Evolutionary conservation across 2,329 filamentous ascomycete species (phyloP).

Genomic region (Calonectria fujianensis): DNA sequence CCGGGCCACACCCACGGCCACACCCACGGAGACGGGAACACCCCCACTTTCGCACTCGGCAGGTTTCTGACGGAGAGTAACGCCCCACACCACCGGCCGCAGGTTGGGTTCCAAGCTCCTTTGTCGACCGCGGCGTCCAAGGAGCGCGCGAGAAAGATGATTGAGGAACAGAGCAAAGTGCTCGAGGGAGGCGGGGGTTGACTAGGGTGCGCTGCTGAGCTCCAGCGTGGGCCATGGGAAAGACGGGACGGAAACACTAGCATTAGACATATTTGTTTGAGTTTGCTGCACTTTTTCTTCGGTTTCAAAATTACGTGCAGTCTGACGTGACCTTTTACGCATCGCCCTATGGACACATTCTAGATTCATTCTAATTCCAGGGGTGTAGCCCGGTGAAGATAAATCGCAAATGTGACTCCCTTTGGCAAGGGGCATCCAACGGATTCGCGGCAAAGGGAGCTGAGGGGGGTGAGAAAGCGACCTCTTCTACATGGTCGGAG

Average conservation of each 20-base stretch:
- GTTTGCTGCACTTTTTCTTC: background rate
- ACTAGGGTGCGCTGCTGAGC: background rate
- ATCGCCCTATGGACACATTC: background rate
- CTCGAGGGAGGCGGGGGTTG: background rate
- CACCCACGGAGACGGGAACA: background rate
- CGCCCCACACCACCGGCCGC: slow-evolving; percentile 24
- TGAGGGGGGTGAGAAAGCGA: background rate
- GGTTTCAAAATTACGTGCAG: background rate
- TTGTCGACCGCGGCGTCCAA: background rate
- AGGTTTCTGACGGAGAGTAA: background rate
- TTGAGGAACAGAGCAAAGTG: background rate
- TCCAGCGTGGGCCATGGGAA: background rate
- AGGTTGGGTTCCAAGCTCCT: background rate
- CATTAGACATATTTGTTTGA: background rate
- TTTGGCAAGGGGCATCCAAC: background rate
- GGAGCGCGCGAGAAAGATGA: slow-evolving; percentile 21
- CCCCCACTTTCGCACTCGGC: slow-evolving; percentile 15
- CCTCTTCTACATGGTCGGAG: background rate
- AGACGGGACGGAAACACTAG: background rate
- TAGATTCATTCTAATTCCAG: background rate
- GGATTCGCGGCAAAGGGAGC: background rate
- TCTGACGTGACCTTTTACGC: background rate
- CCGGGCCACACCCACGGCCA: background rate
- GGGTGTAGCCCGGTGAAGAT: background rate
- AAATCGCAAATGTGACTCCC: background rate